Evolutionary conservation across 2,329 filamentous ascomycete genomes (phyloP).

Genomic region (Daldinia sp.): DNA sequence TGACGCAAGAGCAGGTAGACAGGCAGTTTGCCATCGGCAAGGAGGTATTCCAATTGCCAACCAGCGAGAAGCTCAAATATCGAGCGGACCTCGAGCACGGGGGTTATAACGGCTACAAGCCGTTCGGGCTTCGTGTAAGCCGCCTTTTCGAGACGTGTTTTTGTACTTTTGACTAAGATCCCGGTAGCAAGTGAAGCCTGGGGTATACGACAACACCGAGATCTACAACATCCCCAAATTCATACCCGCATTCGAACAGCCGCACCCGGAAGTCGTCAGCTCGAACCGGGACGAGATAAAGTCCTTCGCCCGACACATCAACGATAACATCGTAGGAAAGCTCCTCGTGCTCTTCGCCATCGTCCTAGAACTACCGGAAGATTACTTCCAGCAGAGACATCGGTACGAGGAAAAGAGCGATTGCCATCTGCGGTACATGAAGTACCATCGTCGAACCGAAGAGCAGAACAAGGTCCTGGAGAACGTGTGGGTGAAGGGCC

Average conservation of each 20-base stretch:
- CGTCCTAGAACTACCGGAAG: slow-evolving; percentile 64
- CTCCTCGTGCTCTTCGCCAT: slow-evolving; percentile 53
- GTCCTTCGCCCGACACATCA: slow-evolving; percentile 48
- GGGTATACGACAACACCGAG: slow-evolving; percentile 50
- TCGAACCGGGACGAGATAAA: slow-evolving; percentile 47
- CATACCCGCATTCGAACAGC: slow-evolving; percentile 46
- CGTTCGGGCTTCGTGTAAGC: slow-evolving; percentile 51
- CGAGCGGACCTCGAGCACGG: slow-evolving; percentile 59
- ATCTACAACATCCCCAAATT: slow-evolving; percentile 54
- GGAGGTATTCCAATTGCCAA: slow-evolving; percentile 63
- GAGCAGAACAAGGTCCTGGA: slow-evolving; percentile 53
- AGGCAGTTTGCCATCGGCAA: slow-evolving; percentile 68
- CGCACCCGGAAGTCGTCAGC: slow-evolving; percentile 48
- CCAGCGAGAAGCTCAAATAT: slow-evolving; percentile 67
- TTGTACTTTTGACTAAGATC: background rate
- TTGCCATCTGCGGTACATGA: slow-evolving; percentile 67
- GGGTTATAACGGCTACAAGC: slow-evolving; percentile 66
- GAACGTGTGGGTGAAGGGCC: slow-evolving; percentile 51
- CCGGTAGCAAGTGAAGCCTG: slow-evolving; percentile 44
- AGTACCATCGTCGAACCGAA: slow-evolving; percentile 58
- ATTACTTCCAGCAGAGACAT: slow-evolving; percentile 62
- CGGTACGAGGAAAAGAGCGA: slow-evolving; percentile 62
- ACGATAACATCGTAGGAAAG: slow-evolving; percentile 46
- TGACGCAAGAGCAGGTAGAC: slow-evolving; percentile 67
- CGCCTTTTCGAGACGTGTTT: background rate